Conservation (phyloP, 768 basidiomycete genomes). For the Boletus vinaceobasis region DNA sequence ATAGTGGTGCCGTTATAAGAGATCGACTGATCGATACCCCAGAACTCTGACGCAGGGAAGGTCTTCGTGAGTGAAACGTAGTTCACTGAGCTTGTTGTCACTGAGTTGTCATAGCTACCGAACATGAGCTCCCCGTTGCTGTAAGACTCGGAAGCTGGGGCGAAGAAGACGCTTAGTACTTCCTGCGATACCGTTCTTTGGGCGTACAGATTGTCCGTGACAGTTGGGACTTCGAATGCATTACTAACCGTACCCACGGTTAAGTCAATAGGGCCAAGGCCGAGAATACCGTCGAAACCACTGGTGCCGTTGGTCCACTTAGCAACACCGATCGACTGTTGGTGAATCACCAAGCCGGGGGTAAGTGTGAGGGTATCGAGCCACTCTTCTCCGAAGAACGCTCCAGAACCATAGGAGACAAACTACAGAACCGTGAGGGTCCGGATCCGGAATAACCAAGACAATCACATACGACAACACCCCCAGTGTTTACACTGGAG, state of each 20-base stretch:
- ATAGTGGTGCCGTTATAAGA: slow-evolving; percentile 24
- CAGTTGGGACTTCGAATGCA: slow-evolving; percentile 26
- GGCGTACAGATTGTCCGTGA: slow-evolving; percentile 33
- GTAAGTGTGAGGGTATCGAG: slow-evolving; percentile 11
- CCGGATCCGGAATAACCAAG: too few species aligned
- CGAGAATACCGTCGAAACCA: slow-evolving; percentile 42
- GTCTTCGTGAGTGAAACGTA: slow-evolving; percentile 28
- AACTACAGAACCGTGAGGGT: too few species aligned
- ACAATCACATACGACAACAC: slow-evolving; percentile 24
- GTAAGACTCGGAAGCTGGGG: slow-evolving; percentile 20
- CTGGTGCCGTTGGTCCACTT: slow-evolving; percentile 20
- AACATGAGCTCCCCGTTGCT: slow-evolving; percentile 26
- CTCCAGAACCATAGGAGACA: background rate
- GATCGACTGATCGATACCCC: slow-evolving; percentile 34
- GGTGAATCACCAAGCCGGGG: slow-evolving; percentile 1
- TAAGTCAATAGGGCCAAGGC: slow-evolving; percentile 35
- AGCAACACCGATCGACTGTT: slow-evolving; percentile 39
- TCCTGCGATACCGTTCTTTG: slow-evolving; percentile 26
- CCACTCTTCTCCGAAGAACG: slow-evolving; percentile 12
- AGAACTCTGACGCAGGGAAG: slow-evolving; percentile 23
- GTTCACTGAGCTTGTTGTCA: slow-evolving; percentile 18
- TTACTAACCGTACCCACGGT: slow-evolving; percentile 26
- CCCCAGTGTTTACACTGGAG: slow-evolving; percentile 19
- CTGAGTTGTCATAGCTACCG: slow-evolving; percentile 21
- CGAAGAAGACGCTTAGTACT: slow-evolving; percentile 34